A percentile compares a stretch with the other conserved stretches of the same genome.
phyloP scores from a whole-genome alignment of 176 grass and related monocot genomes.

The Triticum monococcum region DNA sequence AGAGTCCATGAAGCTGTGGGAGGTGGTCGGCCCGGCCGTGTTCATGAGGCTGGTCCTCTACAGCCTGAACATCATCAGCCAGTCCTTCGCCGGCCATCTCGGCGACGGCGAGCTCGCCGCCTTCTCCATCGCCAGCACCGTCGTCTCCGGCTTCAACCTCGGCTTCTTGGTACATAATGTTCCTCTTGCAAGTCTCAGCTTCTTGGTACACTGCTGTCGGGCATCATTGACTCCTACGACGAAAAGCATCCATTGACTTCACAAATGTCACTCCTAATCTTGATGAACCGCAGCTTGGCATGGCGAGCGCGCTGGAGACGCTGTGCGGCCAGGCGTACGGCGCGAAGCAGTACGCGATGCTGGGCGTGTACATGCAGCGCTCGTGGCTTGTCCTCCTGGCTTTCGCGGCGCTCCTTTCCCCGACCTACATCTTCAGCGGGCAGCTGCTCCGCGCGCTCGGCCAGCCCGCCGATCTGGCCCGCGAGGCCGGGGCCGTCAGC shows the following conservation, averaged over 20 bases:
- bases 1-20: neutral
- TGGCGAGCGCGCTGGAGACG: slow-evolving; percentile 74
- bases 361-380: slow-evolving; percentile 45
- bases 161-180: neutral
- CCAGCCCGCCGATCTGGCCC: slow-evolving; percentile 11
- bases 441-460: neutral
- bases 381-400: slow-evolving; percentile 44
- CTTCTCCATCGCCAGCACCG: slow-evolving; percentile 89
- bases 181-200: too few species aligned
- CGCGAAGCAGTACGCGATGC: slow-evolving; percentile 37
- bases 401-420: too few species aligned
- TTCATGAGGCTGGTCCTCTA: slow-evolving; percentile 9
- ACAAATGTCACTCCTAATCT: too few species aligned
- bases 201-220: too few species aligned
- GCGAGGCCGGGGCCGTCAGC: neutral
- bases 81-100: slow-evolving; percentile 90
- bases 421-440: neutral
- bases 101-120: slow-evolving; percentile 86
- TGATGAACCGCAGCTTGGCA: slow-evolving; percentile 54
- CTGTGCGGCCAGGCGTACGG: slow-evolving; percentile 60
- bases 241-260: too few species aligned
- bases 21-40: neutral
- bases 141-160: slow-evolving; percentile 73
- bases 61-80: slow-evolving; percentile 89
- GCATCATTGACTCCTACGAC: too few species aligned